A percentile compares a stretch with the other conserved stretches of the same genome.
Conservation (phyloP, 2,329 filamentous ascomycete genomes). For the Tolypocladium nubicola region DNA sequence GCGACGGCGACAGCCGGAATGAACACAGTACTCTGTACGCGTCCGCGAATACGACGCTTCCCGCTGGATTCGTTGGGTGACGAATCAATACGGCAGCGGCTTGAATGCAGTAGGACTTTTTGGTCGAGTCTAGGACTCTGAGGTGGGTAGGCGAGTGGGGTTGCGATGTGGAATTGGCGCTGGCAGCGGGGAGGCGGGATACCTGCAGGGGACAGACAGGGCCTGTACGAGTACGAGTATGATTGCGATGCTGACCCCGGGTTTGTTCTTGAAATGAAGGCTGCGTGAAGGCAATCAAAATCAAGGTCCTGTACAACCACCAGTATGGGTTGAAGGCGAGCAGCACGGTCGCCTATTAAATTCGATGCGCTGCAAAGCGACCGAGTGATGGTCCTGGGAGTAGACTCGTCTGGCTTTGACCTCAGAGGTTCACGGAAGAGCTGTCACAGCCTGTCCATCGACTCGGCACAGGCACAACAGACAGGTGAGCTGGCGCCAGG, state of each 20-base stretch:
- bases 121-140: neutral
- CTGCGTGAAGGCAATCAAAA: neutral
- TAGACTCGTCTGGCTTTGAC: neutral
- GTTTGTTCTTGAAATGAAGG: neutral
- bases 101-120: neutral
- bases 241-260: neutral
- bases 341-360: too few species aligned
- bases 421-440: neutral
- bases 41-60: too few species aligned
- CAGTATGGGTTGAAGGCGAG: too few species aligned
- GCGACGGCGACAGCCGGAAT: neutral
- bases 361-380: too few species aligned
- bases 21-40: neutral
- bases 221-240: neutral
- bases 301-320: neutral
- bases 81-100: neutral
- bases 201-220: neutral
- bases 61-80: neutral
- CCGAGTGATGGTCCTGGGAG: neutral
- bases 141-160: neutral
- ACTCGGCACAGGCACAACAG: neutral
- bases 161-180: neutral
- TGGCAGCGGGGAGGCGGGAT: neutral
- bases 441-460: neutral
- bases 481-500: neutral